Evolutionary conservation across 805 yeast genomes (phyloP), one percentile per base, ranked within the genome.

Genomic region (Maudiozyma barnettii): DNA sequence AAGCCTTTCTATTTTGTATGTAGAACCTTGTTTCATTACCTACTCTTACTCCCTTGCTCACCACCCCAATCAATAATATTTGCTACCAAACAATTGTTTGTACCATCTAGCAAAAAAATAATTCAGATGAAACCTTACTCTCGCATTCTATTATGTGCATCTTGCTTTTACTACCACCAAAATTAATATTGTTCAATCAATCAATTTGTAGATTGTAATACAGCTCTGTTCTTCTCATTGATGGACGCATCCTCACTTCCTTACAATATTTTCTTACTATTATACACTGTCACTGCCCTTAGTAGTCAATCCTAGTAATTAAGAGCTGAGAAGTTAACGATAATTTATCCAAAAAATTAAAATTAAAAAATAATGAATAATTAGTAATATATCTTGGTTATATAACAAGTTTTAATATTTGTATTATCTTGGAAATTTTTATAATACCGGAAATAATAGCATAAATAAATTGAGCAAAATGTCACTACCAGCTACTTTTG

Each of bases 401-500:
- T 16, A 5, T n/a, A 8, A 16, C 35, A 30, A 36, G 12, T 13
- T 36, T 2, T 36, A 13, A 36, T 13, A n/a, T 16, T 37, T 29
- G 2, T 14, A 23, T 12, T 21, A 1, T 21, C n/a, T 26, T 26
- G 4, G 30, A 26, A 26, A 26, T 26, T 26, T 26, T 26, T 26
- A 26, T 26, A 26, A 12, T 19, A 38, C 30, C 29, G 40, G 40
- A 31, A 40, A 33, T 39, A 38, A 31, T 45, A 45, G 41, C 48
- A 45, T 45, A 41, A 45, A 16, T 20, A 41, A 41, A 45, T 29
- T 45, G 48, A 56, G 56, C 61, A 65, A 69, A 63, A 83, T 83
- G 89, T 81, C 89, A 69, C 77, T 81, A 75, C 90, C 91, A 73
- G 87, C 85, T 77, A 77, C 87, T 69, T 82, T 84, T 76, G 87